Evolutionary conservation across 176 grass and related monocot genomes (phyloP).

Genomic region (Alloteropsis semialata): DNA sequence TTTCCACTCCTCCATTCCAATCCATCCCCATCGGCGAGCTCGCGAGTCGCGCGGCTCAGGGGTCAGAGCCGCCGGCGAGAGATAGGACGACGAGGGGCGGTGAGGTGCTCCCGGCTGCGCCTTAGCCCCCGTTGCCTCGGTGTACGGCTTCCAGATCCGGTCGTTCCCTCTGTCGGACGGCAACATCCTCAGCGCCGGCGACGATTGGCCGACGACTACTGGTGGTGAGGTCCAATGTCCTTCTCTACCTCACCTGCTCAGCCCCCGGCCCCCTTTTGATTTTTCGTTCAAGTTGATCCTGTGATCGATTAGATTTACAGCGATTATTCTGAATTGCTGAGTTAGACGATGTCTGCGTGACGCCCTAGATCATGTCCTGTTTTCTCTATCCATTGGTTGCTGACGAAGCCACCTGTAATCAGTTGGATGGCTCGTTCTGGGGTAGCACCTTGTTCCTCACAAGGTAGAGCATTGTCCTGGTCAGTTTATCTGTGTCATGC

Average conservation of each 20-base stretch:
- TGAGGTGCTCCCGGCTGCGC: background rate
- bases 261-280: background rate
- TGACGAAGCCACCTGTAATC: background rate
- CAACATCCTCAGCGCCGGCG: background rate
- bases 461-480: too few species aligned
- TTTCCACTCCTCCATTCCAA: background rate
- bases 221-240: background rate
- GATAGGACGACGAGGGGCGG: background rate
- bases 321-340: background rate
- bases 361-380: background rate
- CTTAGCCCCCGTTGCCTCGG: background rate
- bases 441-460: background rate
- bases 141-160: background rate
- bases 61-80: background rate
- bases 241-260: background rate
- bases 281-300: background rate
- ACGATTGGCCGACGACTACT: background rate
- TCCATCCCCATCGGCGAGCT: background rate
- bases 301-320: background rate
- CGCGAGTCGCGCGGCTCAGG: background rate
- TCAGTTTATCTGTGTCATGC: background rate
- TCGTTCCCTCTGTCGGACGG: background rate
- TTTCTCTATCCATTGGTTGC: background rate
- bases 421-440: background rate
- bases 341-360: background rate